These are phyloP conservation scores for Aureobasidium subglaciale DNA, from an alignment of 2,329 filamentous ascomycete species.

Conservation along the genomic window DNA sequence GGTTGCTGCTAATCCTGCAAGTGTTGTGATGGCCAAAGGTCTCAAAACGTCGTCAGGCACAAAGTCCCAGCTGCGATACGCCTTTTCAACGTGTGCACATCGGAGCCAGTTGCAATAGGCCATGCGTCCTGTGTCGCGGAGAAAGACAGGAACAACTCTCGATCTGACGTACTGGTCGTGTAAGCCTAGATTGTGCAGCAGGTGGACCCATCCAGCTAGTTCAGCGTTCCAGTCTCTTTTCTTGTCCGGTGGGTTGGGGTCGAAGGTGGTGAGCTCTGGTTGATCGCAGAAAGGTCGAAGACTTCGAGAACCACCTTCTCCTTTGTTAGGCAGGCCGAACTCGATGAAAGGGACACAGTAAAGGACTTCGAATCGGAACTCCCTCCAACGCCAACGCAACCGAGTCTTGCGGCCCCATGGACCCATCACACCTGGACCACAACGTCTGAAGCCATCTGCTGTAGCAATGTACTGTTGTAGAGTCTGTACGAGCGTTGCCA, in stretches of 20 bases:
- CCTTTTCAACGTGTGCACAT: background rate
- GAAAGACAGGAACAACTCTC: background rate
- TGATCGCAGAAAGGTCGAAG: constrained; percentile 4
- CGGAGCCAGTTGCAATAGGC: background rate
- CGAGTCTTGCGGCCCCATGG: constrained; percentile 7
- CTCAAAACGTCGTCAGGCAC: constrained; percentile 7
- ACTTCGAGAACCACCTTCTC: background rate
- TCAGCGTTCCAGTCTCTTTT: constrained; percentile 8
- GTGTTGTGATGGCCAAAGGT: constrained; percentile 9
- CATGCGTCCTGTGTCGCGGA: background rate
- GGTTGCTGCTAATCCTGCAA: background rate
- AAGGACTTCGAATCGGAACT: constrained; percentile 10
- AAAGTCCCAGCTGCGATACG: constrained; percentile 10
- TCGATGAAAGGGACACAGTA: constrained; percentile 4
- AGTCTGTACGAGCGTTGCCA: constrained; percentile 1
- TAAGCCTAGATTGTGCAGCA: constrained; percentile 10
- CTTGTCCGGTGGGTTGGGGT: constrained; percentile 8
- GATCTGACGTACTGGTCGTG: constrained; percentile 2
- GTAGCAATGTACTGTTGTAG: constrained; percentile 8
- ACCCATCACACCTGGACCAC: background rate
- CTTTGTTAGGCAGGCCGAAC: background rate
- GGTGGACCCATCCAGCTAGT: constrained; percentile 9
- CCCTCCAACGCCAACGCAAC: constrained; percentile 5
- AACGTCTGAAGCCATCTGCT: constrained; percentile 8
- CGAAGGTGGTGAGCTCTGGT: constrained; percentile 7